These are phyloP conservation scores for Colletotrichum phormii DNA, from an alignment of 2,329 filamentous ascomycete genomes.

Conservation along the genomic window DNA sequence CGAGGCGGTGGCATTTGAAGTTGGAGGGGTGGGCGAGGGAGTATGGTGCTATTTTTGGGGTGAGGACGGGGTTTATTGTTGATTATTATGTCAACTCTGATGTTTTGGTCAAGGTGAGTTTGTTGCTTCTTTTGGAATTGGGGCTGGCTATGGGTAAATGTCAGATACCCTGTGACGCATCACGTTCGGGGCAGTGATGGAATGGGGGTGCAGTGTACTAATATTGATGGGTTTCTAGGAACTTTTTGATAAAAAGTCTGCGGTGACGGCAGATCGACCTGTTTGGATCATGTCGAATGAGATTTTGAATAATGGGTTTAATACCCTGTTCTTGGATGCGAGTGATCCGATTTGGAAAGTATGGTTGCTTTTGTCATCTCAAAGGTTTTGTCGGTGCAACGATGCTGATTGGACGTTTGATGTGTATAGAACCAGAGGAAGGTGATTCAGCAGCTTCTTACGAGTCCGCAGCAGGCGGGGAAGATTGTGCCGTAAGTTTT, in stretches of 20 bases:
- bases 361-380: no score
- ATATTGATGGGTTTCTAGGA: neutral
- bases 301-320: constrained; percentile 8
- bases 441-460: constrained; percentile 11
- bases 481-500: constrained; percentile 12
- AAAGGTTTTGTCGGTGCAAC: no score
- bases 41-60: constrained; percentile 15
- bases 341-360: constrained; percentile 18
- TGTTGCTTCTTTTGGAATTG: no score
- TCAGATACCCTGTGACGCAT: no score
- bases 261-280: constrained; percentile 15
- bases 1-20: constrained; percentile 9
- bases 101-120: constrained; percentile 2
- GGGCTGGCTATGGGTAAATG: no score
- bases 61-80: constrained; percentile 13
- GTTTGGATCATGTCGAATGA: constrained; percentile 21
- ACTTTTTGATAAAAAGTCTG: constrained; percentile 17
- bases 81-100: constrained; percentile 22
- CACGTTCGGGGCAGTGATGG: no score
- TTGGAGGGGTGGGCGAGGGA: constrained; percentile 3
- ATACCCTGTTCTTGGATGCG: constrained; percentile 4
- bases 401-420: neutral
- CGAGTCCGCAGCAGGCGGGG: constrained; percentile 1
- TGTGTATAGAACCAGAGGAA: constrained; percentile 4
- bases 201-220: no score